Evolutionary conservation across 345 rosid genomes (phyloP).

Genomic region (Eucalyptus brandiana): DNA sequence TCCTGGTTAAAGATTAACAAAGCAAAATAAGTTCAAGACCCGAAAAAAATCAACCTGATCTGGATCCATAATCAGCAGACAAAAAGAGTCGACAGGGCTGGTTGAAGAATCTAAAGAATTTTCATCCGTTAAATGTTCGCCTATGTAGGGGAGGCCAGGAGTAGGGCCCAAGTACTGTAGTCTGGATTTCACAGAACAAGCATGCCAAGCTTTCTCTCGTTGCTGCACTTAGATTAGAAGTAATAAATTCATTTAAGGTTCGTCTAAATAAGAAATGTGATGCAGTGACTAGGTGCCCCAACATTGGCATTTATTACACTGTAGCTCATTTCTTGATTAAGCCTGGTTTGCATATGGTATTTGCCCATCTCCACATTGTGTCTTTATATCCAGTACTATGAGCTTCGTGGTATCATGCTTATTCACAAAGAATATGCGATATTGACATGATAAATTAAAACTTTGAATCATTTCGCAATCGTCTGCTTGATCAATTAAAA

Average conservation of each 20-base stretch:
- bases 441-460: not conserved
- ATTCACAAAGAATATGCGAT: not conserved
- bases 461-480: not conserved
- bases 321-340: not conserved
- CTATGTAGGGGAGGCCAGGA: slow-evolving; percentile 48
- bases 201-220: slow-evolving; percentile 77
- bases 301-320: not conserved
- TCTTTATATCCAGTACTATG: not conserved
- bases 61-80: slow-evolving; percentile 69
- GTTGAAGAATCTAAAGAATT: slow-evolving; percentile 42
- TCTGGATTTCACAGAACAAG: slow-evolving; percentile 57
- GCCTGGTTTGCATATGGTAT: not conserved
- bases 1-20: not conserved
- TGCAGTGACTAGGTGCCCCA: not conserved
- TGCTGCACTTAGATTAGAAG: slow-evolving; percentile 22
- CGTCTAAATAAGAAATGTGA: not conserved
- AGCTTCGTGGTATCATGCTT: not conserved
- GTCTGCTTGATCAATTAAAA: not conserved
- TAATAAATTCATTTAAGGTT: not conserved
- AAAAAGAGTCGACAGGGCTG: slow-evolving; percentile 53
- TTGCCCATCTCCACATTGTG: not conserved
- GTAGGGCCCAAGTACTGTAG: slow-evolving; percentile 47
- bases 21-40: not conserved
- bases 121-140: slow-evolving; percentile 22
- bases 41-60: slow-evolving; percentile 40